Evolutionary conservation across 441 rosid species (phyloP).

Genomic region (Aleurites moluccanus): DNA sequence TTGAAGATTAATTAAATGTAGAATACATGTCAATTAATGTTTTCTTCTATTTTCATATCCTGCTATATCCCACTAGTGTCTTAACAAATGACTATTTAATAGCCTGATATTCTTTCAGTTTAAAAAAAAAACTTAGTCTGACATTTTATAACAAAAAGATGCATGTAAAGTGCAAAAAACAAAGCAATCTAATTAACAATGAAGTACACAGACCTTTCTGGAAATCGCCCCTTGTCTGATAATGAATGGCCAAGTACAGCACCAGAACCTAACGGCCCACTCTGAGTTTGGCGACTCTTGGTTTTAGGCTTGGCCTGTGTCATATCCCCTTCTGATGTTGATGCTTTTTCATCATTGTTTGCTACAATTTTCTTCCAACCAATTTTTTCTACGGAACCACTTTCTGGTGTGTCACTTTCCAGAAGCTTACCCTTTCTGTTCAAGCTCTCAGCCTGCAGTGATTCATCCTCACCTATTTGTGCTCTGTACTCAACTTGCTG

Average conservation of each 20-base stretch:
- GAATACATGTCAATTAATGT: neutral
- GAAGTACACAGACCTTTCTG: slow-evolving; percentile 60
- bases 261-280: slow-evolving; percentile 87
- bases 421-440: slow-evolving; percentile 51
- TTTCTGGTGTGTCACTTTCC: slow-evolving; percentile 43
- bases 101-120: too few species aligned
- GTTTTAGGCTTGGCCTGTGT: slow-evolving; percentile 47
- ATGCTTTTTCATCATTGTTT: slow-evolving; percentile 46
- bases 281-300: slow-evolving; percentile 72
- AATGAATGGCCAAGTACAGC: slow-evolving; percentile 52
- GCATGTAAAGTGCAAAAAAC: too few species aligned
- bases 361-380: slow-evolving; percentile 44
- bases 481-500: slow-evolving; percentile 39
- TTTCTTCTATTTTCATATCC: neutral
- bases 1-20: neutral
- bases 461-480: slow-evolving; percentile 35
- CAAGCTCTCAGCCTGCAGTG: slow-evolving; percentile 36
- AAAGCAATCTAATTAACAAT: slow-evolving; percentile 2
- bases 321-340: slow-evolving; percentile 55
- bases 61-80: neutral
- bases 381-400: slow-evolving; percentile 39
- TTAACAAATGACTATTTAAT: neutral
- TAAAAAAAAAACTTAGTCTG: too few species aligned
- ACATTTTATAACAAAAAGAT: too few species aligned
- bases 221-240: slow-evolving; percentile 54